Conservation (phyloP, 441 rosid species). For the Metrosideros polymorpha region DNA sequence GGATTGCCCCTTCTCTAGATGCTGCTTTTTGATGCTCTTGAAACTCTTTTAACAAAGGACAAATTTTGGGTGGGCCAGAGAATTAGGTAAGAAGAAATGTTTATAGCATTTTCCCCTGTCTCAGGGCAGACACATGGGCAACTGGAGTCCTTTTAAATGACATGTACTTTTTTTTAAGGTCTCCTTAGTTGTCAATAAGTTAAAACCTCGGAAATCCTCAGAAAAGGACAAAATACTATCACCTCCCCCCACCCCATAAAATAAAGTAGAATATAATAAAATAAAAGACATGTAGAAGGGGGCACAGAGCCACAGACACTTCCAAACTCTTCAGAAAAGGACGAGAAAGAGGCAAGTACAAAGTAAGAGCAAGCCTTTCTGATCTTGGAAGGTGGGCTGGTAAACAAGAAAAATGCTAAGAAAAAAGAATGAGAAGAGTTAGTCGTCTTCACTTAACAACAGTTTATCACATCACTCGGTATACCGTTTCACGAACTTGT, state of each 20-base stretch:
- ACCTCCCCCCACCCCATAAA: not conserved
- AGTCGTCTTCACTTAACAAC: not conserved
- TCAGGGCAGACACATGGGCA: not conserved
- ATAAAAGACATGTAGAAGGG: not conserved
- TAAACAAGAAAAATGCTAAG: not conserved
- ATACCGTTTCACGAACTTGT: not conserved
- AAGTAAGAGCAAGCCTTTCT: not conserved
- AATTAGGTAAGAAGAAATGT: not conserved
- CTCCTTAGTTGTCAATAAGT: not conserved
- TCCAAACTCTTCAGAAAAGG: not conserved
- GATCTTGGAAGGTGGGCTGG: not conserved
- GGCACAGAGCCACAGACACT: not conserved
- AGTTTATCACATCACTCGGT: not conserved
- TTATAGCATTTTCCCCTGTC: not conserved
- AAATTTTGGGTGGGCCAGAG: not conserved
- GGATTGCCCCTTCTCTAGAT: not conserved
- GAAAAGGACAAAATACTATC: not conserved
- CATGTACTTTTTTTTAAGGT: not conserved
- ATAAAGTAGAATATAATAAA: not conserved
- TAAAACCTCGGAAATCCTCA: not conserved
- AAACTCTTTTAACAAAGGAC: not conserved
- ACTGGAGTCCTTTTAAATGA: not conserved
- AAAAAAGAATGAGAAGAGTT: not conserved
- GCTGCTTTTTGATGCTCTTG: not conserved
- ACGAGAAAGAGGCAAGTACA: not conserved